Evolutionary conservation across 345 rosid species (phyloP), one percentile per base, ranked within the genome.

Genomic region (Hypericum androsaemum): DNA sequence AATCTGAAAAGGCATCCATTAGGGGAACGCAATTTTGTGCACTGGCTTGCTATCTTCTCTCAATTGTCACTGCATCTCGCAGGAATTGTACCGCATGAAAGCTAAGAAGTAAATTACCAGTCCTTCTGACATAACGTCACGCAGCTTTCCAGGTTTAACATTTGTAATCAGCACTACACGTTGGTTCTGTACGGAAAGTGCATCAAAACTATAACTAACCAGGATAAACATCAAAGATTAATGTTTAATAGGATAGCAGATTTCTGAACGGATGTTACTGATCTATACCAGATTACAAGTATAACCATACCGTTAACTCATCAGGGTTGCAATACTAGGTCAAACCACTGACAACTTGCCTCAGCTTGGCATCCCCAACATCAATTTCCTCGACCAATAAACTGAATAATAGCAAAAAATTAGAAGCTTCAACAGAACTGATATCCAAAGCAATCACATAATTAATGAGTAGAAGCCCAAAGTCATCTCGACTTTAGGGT

Each of bases 311-410:
- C 84, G 64, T 54, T 60, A 92, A 76, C 56, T 80, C 79, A 10
- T 92, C 98, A 0, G 95, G 96, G 62, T 47, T 81, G 69, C 78
- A 92, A 71, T 63, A 81, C 62, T 92, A 84, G 35, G 95, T 96
- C 88, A 92, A 74, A 46, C 96, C 98, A 80, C 98, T 88, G 57
- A 92, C 98, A 36, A 92, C 98, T 62, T 92, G 98, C 62, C 98
- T 78, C 59, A 71, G 55, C 70, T 84, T 92, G 43, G 83, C 88
- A 37, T 80, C 96, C 12, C 98, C 96, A 10, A 88, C 80, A 63
- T 90, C 95, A 58, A 90, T 85, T 63, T 90, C 98, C 80, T 92
- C 98, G 64, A 92, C 96, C 67, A 92, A 74, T 68, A 92, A 80
- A 78, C 98, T 88, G 88, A 53, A 61, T 51, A 59, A 52, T 56